phyloP scores from a whole-genome alignment of 306 rosid species.

The Quercus cerris region DNA sequence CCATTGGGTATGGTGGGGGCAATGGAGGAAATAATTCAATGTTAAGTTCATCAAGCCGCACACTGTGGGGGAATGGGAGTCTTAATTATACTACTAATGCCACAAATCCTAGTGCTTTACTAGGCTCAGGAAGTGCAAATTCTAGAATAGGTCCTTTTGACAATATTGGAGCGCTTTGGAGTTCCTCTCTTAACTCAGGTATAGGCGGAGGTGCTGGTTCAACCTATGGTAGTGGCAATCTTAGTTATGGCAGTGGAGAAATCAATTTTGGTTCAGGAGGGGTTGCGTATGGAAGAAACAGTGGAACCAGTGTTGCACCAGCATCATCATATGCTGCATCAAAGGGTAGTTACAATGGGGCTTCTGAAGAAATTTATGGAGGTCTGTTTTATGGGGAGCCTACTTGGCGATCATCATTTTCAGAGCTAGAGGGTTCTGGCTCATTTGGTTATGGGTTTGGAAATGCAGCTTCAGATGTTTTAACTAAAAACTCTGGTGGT shows the following conservation, averaged over 20 bases:
- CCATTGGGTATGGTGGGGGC: conserved; percentile 30
- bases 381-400: conserved; percentile 36
- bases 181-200: conserved; percentile 44
- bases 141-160: conserved; percentile 51
- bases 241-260: conserved; percentile 49
- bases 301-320: conserved; percentile 33
- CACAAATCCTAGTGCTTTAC: conserved; percentile 31
- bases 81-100: conserved; percentile 30
- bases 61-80: conserved; percentile 40
- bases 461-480: conserved; percentile 67
- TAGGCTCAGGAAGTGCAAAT: conserved; percentile 49
- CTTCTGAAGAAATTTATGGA: conserved; percentile 30
- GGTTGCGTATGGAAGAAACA: conserved; percentile 58
- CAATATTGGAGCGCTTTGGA: conserved; percentile 55
- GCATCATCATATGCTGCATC: conserved; percentile 39
- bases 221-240: conserved; percentile 41
- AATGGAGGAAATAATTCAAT: conserved; percentile 30
- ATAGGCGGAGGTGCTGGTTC: conserved; percentile 53
- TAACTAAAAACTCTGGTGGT: conserved; percentile 59
- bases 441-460: conserved; percentile 67
- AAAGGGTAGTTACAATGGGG: conserved; percentile 44
- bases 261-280: conserved; percentile 43
- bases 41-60: conserved; percentile 31
- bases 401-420: conserved; percentile 63
- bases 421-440: conserved; percentile 56